These are phyloP conservation scores for Aeschynomene evenia DNA, from an alignment of 306 rosid genomes.

Conservation along the genomic window DNA sequence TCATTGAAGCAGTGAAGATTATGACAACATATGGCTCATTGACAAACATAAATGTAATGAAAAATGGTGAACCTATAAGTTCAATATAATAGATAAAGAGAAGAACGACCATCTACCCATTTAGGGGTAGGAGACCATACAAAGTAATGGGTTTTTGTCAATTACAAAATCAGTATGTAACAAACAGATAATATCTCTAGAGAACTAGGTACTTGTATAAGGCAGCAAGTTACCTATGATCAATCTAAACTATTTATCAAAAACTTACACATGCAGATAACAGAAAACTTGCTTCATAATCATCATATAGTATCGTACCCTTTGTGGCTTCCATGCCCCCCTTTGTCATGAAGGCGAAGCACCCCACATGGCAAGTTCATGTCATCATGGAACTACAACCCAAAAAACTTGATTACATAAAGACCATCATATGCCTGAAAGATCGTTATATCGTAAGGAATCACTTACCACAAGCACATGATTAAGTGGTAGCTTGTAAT, in stretches of 20 bases:
- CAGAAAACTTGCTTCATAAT: conserved; percentile 11
- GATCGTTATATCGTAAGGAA: background rate
- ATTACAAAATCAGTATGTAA: background rate
- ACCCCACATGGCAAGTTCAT: conserved; percentile 90
- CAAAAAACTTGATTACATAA: conserved; percentile 4
- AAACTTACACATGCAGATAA: background rate
- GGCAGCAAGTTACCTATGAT: conserved; percentile 11
- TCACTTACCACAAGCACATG: conserved; percentile 80
- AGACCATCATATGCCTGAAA: background rate
- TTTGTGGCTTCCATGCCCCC: conserved; percentile 85
- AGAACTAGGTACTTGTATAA: background rate
- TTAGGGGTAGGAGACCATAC: background rate
- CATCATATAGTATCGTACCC: conserved; percentile 50
- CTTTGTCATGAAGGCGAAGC: conserved; percentile 76
- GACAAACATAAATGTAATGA: background rate
- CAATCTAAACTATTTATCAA: conserved; percentile 11
- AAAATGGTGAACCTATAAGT: conserved; percentile 8
- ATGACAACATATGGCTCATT: background rate
- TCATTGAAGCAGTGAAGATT: conserved; percentile 13
- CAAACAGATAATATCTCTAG: conserved; percentile 15
- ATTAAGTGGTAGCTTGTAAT: conserved; percentile 91
- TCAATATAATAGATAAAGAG: background rate
- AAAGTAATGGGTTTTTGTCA: background rate
- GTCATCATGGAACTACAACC: conserved; percentile 81
- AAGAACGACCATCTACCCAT: background rate